Evolutionary conservation across 2,329 filamentous ascomycete genomes (phyloP).

Genomic region (Microdochium trichocladiopsis): DNA sequence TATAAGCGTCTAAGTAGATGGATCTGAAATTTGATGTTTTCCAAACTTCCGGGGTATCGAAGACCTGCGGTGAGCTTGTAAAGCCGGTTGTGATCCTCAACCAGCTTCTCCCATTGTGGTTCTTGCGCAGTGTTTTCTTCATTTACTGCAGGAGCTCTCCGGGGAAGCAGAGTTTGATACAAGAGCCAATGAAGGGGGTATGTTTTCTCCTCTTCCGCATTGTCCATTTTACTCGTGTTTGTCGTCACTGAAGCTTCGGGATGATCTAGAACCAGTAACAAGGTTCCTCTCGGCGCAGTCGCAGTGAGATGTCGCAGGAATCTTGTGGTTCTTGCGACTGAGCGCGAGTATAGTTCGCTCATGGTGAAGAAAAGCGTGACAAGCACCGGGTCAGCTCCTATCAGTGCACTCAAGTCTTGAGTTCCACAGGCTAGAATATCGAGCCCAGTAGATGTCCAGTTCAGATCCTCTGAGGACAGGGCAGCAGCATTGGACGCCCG

Average conservation of each 20-base stretch:
- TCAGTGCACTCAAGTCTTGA: conserved; percentile 5
- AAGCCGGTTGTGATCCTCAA: conserved; percentile 2
- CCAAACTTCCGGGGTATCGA: conserved; percentile 8
- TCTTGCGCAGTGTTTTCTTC: conserved; percentile 3
- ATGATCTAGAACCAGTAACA: conserved; percentile 7
- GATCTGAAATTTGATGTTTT: conserved; percentile 11
- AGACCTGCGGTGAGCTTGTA: conserved; percentile 5
- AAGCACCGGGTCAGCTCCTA: conserved; percentile 5
- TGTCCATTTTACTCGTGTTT: conserved; percentile 2
- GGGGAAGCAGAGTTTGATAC: conserved; percentile 7
- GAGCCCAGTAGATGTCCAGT: conserved; percentile 3
- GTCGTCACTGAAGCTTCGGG: conserved; percentile 4
- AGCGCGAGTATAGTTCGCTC: conserved; percentile 9
- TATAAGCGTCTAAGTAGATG: conserved; percentile 10
- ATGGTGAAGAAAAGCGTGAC: conserved; percentile 10
- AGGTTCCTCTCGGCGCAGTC: conserved; percentile 7
- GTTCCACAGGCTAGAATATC: conserved; percentile 6
- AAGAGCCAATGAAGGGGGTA: conserved; percentile 9
- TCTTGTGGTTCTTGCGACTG: conserved; percentile 7
- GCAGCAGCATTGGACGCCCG: conserved; percentile 7
- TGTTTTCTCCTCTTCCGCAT: conserved; percentile 5
- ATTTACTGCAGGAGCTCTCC: neutral
- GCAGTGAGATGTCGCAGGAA: conserved; percentile 7
- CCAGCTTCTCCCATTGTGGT: conserved; percentile 8
- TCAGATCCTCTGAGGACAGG: conserved; percentile 5